These are phyloP conservation scores for Chrysophaeum taylorii DNA, from an alignment of 352 stramenopile genomes.

Conservation along the genomic window DNA sequence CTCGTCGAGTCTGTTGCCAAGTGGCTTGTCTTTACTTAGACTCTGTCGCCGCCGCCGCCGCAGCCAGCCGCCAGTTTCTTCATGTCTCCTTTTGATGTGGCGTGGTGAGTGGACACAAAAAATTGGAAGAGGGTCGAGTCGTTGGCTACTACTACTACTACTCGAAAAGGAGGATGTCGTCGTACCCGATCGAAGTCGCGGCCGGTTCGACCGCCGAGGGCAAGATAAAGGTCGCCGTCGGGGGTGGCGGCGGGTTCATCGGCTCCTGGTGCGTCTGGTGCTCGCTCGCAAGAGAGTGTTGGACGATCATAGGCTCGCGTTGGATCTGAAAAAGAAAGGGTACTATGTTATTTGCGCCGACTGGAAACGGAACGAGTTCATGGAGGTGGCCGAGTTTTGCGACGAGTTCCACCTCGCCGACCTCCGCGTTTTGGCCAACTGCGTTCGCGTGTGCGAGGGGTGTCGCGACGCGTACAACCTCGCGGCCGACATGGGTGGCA, in stretches of 20 bases:
- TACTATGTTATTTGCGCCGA: constrained; percentile 59
- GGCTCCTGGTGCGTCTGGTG: constrained; percentile 63
- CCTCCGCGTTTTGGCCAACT: constrained; percentile 60
- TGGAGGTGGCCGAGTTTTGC: constrained; percentile 68
- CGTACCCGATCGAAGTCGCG: no score
- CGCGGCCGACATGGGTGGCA: constrained; percentile 75
- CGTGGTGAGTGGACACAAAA: no score
- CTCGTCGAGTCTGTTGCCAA: no score
- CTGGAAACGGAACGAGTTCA: constrained; percentile 76
- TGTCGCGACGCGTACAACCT: constrained; percentile 70
- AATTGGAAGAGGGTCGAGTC: no score
- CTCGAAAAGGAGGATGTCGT: no score
- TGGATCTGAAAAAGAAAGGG: constrained; percentile 52
- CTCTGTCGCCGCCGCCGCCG: no score
- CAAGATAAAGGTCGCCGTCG: constrained; percentile 57
- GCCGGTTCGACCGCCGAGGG: constrained; percentile 39
- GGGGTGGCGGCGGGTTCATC: constrained; percentile 69
- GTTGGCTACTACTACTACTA: no score
- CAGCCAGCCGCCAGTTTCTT: no score
- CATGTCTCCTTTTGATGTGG: no score
- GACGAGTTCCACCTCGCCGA: constrained; percentile 70
- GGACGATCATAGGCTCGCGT: background rate
- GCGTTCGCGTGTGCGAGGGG: constrained; percentile 25
- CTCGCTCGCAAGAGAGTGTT: background rate
- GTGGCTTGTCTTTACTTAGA: no score